Percentiles rank a stretch among this genome's conserved stretches.
Evolutionary conservation across 768 basidiomycete genomes (phyloP).

Genomic region (Tulasnella sp.): DNA sequence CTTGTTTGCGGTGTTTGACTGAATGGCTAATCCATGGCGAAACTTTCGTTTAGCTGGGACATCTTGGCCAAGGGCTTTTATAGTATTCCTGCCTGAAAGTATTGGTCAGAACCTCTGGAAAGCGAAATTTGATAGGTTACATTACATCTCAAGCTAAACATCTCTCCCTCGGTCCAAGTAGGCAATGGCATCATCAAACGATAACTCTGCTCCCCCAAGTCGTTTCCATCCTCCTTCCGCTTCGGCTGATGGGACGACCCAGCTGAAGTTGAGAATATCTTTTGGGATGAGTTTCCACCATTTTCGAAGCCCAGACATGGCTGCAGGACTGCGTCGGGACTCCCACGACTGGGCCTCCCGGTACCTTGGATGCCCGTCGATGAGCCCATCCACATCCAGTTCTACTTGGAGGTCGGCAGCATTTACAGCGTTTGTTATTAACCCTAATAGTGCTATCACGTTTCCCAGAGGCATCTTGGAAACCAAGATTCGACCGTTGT

Average conservation of each 20-base stretch:
- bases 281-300: neutral
- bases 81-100: too few species aligned
- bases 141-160: neutral
- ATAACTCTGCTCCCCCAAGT: neutral
- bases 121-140: neutral
- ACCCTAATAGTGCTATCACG: neutral
- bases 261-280: neutral
- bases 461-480: neutral
- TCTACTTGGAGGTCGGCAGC: neutral
- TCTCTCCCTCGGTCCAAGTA: neutral
- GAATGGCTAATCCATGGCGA: too few species aligned
- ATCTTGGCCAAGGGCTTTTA: too few species aligned
- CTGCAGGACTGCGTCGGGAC: neutral
- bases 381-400: neutral
- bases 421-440: neutral
- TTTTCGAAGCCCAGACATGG: neutral
- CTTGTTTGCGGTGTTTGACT: too few species aligned
- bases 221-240: neutral
- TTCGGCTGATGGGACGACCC: neutral
- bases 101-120: too few species aligned
- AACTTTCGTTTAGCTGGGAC: too few species aligned
- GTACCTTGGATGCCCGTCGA: neutral
- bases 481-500: neutral
- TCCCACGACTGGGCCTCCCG: neutral
- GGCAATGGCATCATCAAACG: neutral